Base-by-base conservation (phyloP, 768 basidiomycete species). In the Trametes meyenii region DNA sequence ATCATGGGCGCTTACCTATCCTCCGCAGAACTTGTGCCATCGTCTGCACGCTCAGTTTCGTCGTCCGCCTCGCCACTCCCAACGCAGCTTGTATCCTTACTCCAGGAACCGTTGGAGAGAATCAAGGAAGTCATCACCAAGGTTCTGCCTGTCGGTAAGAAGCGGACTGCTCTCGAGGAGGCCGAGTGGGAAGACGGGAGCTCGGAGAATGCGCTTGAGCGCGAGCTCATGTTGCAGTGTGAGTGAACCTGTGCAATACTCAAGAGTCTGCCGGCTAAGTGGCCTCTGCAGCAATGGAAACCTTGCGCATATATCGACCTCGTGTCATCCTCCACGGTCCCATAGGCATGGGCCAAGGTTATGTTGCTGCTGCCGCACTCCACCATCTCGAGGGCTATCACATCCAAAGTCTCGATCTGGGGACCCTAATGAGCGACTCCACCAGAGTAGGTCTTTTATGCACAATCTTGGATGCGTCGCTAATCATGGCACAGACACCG, bases 321-420 rank as follows among this genome's bases (percentile, higher is more conserved):
- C 83, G 97, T 7, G 81, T 98, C 1, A 74, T 95, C 12, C 75
- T 99, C 11, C 84, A 92, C 75, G 97, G 97, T 4, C 74, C 82
- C 13, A 51, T 57, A 13, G 96, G 96, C 12, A 92, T 96, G 91
- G 97, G 97, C 1, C 97, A 98, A 72, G 79, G 79, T 5, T 95
- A 92, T 68, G 78, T 98, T 60, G 96, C 93, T 40, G 87, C 95
- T 1, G 97, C 96, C 0, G 86, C 92, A 5, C 75, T 99, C 36
- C 95, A 98, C 76, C 89, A 96, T 71, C 77, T 99, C 19, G 97
- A 99, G 77, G 96, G 97, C 0, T 97, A 92, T 73, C 93, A 98
- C 70, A 83, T 98, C 0, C 97, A 99, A 73, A 94, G 85, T 67
- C 81, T 98, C 54, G 97, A 99, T 71, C 79, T 98, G 17, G 97